A percentile compares a stretch with the other conserved stretches of the same genome.
Evolutionary conservation across 1,139 yeast genomes (phyloP).

Genomic region (Blastobotrys indianensis): DNA sequence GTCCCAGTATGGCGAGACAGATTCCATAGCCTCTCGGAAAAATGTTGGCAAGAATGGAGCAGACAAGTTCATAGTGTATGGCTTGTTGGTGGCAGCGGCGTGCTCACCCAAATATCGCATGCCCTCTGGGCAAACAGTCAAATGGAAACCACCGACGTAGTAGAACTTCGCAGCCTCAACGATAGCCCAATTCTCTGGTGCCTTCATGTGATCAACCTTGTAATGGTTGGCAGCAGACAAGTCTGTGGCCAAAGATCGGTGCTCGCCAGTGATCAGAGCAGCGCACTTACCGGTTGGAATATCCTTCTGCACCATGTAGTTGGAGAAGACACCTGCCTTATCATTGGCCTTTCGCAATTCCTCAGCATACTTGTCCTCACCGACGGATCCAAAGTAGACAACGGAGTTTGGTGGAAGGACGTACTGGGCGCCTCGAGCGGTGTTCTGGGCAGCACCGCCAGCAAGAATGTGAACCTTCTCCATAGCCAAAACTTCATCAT

Average conservation of each 20-base stretch:
- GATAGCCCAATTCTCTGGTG: constrained; percentile 83
- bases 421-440: constrained; percentile 98
- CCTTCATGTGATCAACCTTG: constrained; percentile 79
- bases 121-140: constrained; percentile 96
- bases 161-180: constrained; percentile 76
- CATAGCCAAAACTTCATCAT: constrained; percentile 62
- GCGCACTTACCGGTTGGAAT: constrained; percentile 97
- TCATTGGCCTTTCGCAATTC: constrained; percentile 76
- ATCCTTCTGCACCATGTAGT: constrained; percentile 69
- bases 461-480: constrained; percentile 71
- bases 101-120: constrained; percentile 85
- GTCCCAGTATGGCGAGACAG: constrained; percentile 81
- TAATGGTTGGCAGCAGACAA: constrained; percentile 98
- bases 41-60: constrained; percentile 97
- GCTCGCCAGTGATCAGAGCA: constrained; percentile 78
- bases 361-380: constrained; percentile 83
- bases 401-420: constrained; percentile 77
- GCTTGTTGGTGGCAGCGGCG: constrained; percentile 79
- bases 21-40: constrained; percentile 86
- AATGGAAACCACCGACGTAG: constrained; percentile 97
- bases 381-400: constrained; percentile 93
- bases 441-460: constrained; percentile 99
- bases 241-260: constrained; percentile 93
- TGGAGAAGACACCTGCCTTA: constrained; percentile 80
- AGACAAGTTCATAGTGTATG: constrained; percentile 77